These are phyloP conservation scores for Colletotrichum navitas DNA, from an alignment of 2,329 filamentous ascomycete species.

Conservation along the genomic window DNA sequence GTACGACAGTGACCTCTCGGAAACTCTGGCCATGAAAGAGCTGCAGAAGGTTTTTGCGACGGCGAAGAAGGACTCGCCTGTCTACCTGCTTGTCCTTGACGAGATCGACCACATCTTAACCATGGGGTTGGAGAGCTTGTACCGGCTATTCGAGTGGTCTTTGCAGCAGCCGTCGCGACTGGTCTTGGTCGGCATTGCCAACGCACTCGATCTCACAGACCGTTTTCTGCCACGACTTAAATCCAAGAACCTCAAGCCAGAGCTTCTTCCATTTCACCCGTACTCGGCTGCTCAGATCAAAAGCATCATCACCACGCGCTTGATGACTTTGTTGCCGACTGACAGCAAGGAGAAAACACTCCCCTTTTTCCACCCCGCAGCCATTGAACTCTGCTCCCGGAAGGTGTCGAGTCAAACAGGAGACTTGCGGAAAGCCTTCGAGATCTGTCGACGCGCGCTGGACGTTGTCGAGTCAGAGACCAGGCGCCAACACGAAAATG, in stretches of 20 bases:
- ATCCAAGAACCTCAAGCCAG: slow-evolving; percentile 89
- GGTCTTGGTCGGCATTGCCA: slow-evolving; percentile 91
- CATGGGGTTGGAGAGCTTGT: slow-evolving; percentile 88
- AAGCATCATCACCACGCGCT: slow-evolving; percentile 84
- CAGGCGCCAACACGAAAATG: slow-evolving; percentile 77
- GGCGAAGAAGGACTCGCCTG: slow-evolving; percentile 65
- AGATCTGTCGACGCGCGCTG: slow-evolving; percentile 89
- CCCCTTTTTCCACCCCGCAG: slow-evolving; percentile 93
- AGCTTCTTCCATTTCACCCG: slow-evolving; percentile 90
- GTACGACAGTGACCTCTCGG: slow-evolving; percentile 68
- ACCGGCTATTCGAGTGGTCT: slow-evolving; percentile 97
- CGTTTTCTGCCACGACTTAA: slow-evolving; percentile 94
- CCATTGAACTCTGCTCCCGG: slow-evolving; percentile 92
- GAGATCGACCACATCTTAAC: slow-evolving; percentile 96
- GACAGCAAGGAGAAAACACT: slow-evolving; percentile 68
- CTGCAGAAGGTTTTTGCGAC: slow-evolving; percentile 80
- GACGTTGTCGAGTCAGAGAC: slow-evolving; percentile 91
- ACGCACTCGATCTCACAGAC: slow-evolving; percentile 94
- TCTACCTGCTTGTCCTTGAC: slow-evolving; percentile 89
- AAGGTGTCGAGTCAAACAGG: slow-evolving; percentile 96
- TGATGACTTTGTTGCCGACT: slow-evolving; percentile 78
- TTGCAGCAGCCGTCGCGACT: slow-evolving; percentile 84
- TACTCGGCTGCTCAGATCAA: slow-evolving; percentile 92
- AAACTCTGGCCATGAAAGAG: slow-evolving; percentile 75
- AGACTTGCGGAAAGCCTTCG: slow-evolving; percentile 94